Percentiles rank a stretch among this genome's conserved stretches.
Conservation (phyloP, 495 filamentous ascomycete species). For the Penicillium bovifimosum region DNA sequence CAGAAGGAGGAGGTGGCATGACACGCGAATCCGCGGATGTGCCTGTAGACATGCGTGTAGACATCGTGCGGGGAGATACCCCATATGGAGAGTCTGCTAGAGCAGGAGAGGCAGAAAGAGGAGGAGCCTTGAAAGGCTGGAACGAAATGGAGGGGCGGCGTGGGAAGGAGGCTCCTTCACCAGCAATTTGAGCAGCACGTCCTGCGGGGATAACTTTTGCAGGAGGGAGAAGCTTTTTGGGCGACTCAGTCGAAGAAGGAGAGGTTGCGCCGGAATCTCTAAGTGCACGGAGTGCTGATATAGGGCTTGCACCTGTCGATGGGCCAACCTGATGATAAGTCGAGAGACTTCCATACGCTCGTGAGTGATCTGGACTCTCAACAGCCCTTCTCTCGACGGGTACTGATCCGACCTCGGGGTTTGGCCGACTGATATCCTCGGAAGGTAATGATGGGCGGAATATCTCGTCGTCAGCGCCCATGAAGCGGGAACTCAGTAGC, state of each 20-base stretch:
- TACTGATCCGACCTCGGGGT: constrained; percentile 67
- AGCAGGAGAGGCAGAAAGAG: constrained; percentile 83
- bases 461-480: constrained; percentile 83
- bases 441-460: constrained; percentile 67
- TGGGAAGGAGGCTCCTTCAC: constrained; percentile 46
- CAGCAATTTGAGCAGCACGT: constrained; percentile 53
- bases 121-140: constrained; percentile 91
- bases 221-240: constrained; percentile 55
- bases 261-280: constrained; percentile 47
- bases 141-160: constrained; percentile 87
- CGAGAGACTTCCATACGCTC: constrained; percentile 87
- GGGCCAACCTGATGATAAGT: constrained; percentile 83
- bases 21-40: constrained; percentile 59
- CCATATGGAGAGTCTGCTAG: constrained; percentile 46
- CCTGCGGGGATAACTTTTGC: constrained; percentile 54
- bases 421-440: constrained; percentile 30
- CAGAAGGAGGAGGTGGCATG: constrained; percentile 50
- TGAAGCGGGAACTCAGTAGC: constrained; percentile 88
- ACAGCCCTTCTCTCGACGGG: constrained; percentile 46
- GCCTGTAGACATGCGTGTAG: constrained; percentile 47
- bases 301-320: constrained; percentile 71
- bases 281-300: constrained; percentile 74
- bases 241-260: constrained; percentile 49
- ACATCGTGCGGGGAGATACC: constrained; percentile 58
- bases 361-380: constrained; percentile 58